Evolutionary conservation across 2,329 filamentous ascomycete genomes (phyloP).

Genomic region (Paecilomyces sp.): DNA sequence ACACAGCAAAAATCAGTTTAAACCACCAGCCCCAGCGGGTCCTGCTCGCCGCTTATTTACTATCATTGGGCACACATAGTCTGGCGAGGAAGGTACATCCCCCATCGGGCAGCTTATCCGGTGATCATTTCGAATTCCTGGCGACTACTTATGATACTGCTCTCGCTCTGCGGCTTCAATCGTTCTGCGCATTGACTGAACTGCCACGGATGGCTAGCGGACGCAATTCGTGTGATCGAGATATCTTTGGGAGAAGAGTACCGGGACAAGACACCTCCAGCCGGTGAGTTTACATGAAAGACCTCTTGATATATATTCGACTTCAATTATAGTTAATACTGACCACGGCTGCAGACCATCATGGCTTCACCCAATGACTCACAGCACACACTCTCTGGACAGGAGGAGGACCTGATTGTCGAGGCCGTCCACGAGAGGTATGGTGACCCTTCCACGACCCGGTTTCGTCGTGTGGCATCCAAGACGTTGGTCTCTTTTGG

Average conservation of each 20-base stretch:
- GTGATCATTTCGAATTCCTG: not conserved
- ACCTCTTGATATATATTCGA: not conserved
- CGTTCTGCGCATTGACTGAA: not conserved
- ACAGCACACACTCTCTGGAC: slow-evolving; percentile 1
- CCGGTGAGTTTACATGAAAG: not conserved
- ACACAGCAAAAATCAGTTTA: not conserved
- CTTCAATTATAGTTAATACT: not conserved
- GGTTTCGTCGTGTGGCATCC: slow-evolving; percentile 26
- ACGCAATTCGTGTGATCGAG: not conserved
- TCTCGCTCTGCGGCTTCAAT: not conserved
- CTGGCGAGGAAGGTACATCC: not conserved
- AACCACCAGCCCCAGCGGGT: not conserved
- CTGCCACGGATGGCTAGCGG: not conserved
- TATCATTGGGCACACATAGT: not conserved
- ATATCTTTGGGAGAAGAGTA: not conserved
- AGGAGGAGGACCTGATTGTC: slow-evolving; percentile 7
- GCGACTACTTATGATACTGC: not conserved
- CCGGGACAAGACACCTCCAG: not conserved
- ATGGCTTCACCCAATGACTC: not conserved
- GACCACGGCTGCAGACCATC: not conserved
- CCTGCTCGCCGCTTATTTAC: not conserved
- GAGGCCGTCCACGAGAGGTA: slow-evolving; percentile 20
- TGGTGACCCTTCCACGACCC: slow-evolving; percentile 17
- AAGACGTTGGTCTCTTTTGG: slow-evolving; percentile 30
- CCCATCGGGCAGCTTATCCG: not conserved